Conservation (phyloP, 2,329 filamentous ascomycete species). For the Fusarium nodosum region DNA sequence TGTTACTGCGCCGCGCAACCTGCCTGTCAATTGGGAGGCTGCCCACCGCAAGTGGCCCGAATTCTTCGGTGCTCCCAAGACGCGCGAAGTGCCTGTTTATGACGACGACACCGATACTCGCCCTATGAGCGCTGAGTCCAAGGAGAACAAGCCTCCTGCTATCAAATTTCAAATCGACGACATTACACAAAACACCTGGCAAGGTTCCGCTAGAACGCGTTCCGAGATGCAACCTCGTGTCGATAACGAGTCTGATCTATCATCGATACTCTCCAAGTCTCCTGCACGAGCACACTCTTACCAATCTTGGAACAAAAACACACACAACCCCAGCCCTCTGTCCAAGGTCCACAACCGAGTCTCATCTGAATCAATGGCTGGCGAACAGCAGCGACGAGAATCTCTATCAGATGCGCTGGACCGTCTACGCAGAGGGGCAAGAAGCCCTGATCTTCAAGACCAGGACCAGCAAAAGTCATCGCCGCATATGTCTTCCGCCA, state of each 20-base stretch:
- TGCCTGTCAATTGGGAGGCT: constrained; percentile 60
- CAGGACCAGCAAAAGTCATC: constrained; percentile 50
- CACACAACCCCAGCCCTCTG: constrained; percentile 56
- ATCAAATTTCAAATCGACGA: constrained; percentile 59
- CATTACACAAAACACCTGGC: constrained; percentile 59
- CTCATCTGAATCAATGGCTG: constrained; percentile 49
- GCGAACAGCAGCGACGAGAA: constrained; percentile 47
- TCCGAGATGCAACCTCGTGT: constrained; percentile 68
- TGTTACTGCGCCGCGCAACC: constrained; percentile 57
- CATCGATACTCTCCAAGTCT: constrained; percentile 59
- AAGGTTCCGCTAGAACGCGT: constrained; percentile 58
- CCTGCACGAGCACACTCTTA: constrained; percentile 51
- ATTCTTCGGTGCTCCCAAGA: constrained; percentile 61
- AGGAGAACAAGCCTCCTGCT: constrained; percentile 62
- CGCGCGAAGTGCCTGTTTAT: constrained; percentile 47
- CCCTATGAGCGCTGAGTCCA: constrained; percentile 56
- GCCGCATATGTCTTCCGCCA: constrained; percentile 56
- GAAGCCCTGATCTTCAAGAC: constrained; percentile 49
- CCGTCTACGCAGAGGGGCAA: constrained; percentile 55
- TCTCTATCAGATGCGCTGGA: constrained; percentile 55
- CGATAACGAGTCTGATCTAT: constrained; percentile 66
- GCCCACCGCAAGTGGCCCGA: constrained; percentile 67
- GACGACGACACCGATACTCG: constrained; percentile 55
- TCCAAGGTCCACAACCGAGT: constrained; percentile 54
- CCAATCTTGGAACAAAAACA: constrained; percentile 47